Conservation (phyloP, 129 eudicot species). For the Lactuca sativa region DNA sequence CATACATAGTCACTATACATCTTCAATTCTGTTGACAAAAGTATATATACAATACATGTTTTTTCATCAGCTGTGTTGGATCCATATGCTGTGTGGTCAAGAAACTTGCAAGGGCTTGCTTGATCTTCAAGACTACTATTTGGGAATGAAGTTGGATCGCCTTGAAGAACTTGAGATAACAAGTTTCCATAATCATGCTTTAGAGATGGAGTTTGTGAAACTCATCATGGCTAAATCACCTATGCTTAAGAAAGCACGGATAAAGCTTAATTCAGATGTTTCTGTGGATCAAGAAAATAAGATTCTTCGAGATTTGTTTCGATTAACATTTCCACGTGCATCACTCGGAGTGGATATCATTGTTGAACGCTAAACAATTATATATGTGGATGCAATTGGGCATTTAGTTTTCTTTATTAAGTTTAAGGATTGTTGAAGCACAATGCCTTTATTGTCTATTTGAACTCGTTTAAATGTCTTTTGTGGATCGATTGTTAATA, state of each 20-base stretch:
- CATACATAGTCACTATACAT: background rate
- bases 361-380: background rate
- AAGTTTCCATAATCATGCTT: background rate
- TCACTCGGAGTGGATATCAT: background rate
- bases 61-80: background rate
- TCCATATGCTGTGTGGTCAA: background rate
- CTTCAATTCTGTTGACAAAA: background rate
- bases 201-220: constrained; percentile 17
- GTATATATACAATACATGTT: background rate
- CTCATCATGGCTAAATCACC: constrained; percentile 22
- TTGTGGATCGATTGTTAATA: too few relatives aligned
- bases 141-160: constrained; percentile 4
- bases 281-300: constrained; percentile 2
- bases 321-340: background rate
- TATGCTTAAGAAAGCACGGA: background rate
- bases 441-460: too few relatives aligned
- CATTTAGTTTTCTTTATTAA: too few relatives aligned
- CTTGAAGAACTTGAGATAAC: background rate
- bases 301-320: background rate
- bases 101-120: background rate
- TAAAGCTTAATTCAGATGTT: background rate
- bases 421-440: too few relatives aligned
- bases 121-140: background rate
- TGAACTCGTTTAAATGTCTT: too few relatives aligned
- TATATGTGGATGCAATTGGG: too few relatives aligned